phyloP scores from a whole-genome alignment of 1,139 yeast genomes.

The Yamadazyma atlantica region DNA sequence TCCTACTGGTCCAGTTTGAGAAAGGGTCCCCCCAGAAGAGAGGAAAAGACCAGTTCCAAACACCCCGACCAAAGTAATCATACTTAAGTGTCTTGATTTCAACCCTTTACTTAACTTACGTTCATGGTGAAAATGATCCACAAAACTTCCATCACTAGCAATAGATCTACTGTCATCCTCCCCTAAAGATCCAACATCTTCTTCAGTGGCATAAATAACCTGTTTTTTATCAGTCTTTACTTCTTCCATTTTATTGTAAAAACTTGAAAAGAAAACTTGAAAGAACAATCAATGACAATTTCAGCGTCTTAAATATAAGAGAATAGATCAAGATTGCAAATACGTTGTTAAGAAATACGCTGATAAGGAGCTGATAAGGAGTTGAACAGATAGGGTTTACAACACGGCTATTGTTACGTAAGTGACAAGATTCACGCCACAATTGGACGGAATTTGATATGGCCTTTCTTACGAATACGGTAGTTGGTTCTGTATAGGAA shows the following conservation, averaged over 20 bases:
- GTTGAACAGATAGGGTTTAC: too few relatives aligned
- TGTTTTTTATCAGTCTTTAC: constrained; percentile 9
- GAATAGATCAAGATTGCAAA: too few relatives aligned
- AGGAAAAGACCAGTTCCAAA: constrained; percentile 55
- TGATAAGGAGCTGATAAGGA: too few relatives aligned
- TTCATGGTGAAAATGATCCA: constrained; percentile 15
- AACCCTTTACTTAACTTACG: constrained; percentile 30
- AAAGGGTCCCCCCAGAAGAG: constrained; percentile 67
- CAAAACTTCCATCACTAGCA: constrained; percentile 4
- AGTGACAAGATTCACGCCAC: not conserved
- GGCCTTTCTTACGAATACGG: too few relatives aligned
- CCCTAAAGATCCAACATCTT: constrained; percentile 9
- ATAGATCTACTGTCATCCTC: constrained; percentile 3
- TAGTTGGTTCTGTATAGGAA: too few relatives aligned
- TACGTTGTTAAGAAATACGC: too few relatives aligned
- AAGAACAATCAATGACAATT: too few relatives aligned
- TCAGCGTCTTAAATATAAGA: not conserved
- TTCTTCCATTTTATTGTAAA: not conserved
- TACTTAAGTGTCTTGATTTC: constrained; percentile 38
- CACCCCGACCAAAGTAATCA: constrained; percentile 46
- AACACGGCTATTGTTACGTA: not conserved
- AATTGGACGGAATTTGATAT: too few relatives aligned
- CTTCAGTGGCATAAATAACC: constrained; percentile 9
- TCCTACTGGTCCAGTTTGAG: constrained; percentile 65
- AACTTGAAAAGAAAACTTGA: too few relatives aligned